A percentile compares a stretch with the other conserved stretches of the same genome.
phyloP scores from a whole-genome alignment of 768 basidiomycete species.

The Rhizopogon rudus region DNA sequence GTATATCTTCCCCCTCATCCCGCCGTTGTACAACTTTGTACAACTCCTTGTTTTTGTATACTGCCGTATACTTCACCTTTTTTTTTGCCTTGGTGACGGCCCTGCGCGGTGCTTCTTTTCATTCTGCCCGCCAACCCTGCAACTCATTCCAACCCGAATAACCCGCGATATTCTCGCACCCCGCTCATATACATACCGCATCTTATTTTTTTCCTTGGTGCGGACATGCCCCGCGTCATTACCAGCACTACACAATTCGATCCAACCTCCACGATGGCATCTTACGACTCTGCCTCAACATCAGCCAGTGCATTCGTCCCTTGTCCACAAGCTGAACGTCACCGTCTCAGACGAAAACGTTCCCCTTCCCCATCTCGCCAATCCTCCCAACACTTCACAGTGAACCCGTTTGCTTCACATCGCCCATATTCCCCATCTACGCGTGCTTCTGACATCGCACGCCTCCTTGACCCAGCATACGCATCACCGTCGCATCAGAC shows the following conservation, averaged over 20 bases:
- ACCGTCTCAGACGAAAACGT: constrained; percentile 18
- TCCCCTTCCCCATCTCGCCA: constrained; percentile 26
- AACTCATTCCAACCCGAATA: constrained; percentile 1
- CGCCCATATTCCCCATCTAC: constrained; percentile 32
- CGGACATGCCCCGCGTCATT: constrained; percentile 3
- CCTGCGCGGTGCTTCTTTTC: constrained; percentile 3
- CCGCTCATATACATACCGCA: background rate
- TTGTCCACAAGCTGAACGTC: constrained; percentile 11
- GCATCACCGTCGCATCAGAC: constrained; percentile 29
- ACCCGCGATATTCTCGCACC: constrained; percentile 1
- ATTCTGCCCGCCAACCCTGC: constrained; percentile 7
- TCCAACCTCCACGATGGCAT: constrained; percentile 8
- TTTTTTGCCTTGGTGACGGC: background rate
- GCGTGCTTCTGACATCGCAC: constrained; percentile 49
- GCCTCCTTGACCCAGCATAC: constrained; percentile 63
- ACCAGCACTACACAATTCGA: constrained; percentile 5
- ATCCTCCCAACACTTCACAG: constrained; percentile 5
- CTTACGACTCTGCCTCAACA: constrained; percentile 16
- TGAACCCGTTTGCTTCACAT: constrained; percentile 5
- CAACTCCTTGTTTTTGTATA: background rate
- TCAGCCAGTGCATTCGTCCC: constrained; percentile 12
- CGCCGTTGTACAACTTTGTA: background rate
- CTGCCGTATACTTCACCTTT: background rate
- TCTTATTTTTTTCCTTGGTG: background rate
- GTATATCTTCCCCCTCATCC: constrained; percentile 7